These are phyloP conservation scores for Spergularia bocconei DNA, from an alignment of 148 eudicot species.

Conservation along the genomic window DNA sequence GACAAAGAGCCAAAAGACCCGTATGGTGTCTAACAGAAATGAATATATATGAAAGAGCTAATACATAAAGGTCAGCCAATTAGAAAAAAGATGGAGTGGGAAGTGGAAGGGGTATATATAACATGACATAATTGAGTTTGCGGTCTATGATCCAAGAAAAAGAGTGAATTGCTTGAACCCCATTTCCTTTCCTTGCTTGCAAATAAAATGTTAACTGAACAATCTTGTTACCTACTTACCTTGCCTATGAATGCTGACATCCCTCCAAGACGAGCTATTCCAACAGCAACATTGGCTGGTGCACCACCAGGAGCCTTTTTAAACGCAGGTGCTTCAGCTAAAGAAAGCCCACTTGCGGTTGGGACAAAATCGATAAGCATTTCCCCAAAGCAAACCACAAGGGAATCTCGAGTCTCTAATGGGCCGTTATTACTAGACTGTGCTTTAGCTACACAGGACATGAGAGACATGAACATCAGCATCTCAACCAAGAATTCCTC, in stretches of 20 bases:
- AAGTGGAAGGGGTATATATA: neutral
- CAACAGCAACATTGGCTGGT: conserved; percentile 99
- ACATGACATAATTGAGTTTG: neutral
- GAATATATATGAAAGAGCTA: too few species aligned
- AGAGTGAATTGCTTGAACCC: neutral
- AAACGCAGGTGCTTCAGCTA: conserved; percentile 95
- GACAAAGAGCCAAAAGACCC: too few species aligned
- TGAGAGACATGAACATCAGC: conserved; percentile 4
- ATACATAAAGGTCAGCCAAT: neutral
- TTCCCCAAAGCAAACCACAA: conserved; percentile 98
- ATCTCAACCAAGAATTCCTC: neutral
- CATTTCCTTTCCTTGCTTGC: neutral
- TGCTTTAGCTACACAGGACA: conserved; percentile 43
- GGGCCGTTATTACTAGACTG: conserved; percentile 44
- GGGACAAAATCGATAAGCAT: conserved; percentile 98
- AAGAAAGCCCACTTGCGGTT: conserved; percentile 74
- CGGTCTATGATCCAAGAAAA: neutral
- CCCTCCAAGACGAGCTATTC: conserved; percentile 92
- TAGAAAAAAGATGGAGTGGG: too few species aligned
- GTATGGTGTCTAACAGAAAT: neutral
- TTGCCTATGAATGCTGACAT: conserved; percentile 96
- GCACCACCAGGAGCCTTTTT: conserved; percentile 99
- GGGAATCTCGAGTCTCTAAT: conserved; percentile 50
- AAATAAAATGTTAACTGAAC: neutral
- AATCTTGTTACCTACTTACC: conserved; percentile 36